Percentiles rank a stretch among this genome's conserved stretches.
phyloP scores from a whole-genome alignment of 208 protist species.

The Crithidia expoeki region DNA sequence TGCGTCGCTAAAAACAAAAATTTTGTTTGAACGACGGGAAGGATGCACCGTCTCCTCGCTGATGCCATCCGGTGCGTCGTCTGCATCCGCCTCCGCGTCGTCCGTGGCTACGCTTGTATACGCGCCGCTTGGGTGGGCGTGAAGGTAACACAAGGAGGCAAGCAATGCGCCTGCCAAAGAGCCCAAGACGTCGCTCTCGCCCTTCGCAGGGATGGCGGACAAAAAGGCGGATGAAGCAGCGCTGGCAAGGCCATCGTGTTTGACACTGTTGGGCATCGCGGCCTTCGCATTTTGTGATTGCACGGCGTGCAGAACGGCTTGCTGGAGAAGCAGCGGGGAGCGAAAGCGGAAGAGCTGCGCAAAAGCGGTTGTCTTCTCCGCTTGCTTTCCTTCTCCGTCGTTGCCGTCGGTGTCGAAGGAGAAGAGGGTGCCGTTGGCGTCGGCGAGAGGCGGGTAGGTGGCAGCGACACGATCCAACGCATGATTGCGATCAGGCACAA shows the following conservation, averaged over 20 bases:
- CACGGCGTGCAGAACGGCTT: slow-evolving; percentile 20
- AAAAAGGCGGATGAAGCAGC: not conserved
- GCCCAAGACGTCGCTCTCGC: slow-evolving; percentile 41
- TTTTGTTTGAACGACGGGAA: slow-evolving; percentile 1
- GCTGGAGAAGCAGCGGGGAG: slow-evolving; percentile 23
- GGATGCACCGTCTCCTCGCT: not conserved
- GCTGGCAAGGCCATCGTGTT: slow-evolving; percentile 3
- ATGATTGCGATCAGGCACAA: slow-evolving; percentile 54
- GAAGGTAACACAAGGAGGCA: slow-evolving; percentile 56
- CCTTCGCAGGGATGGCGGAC: not conserved
- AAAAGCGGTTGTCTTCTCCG: slow-evolving; percentile 24
- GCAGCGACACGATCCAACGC: slow-evolving; percentile 31
- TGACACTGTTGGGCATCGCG: slow-evolving; percentile 1
- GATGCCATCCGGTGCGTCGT: not conserved
- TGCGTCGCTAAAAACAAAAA: slow-evolving; percentile 75
- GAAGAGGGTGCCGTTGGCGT: slow-evolving; percentile 18
- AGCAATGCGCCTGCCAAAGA: slow-evolving; percentile 70
- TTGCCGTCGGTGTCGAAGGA: slow-evolving; percentile 7
- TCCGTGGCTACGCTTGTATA: not conserved
- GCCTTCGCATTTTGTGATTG: slow-evolving; percentile 3
- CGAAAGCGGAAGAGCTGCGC: slow-evolving; percentile 37
- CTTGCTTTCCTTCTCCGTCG: not conserved
- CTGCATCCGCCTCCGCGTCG: slow-evolving; percentile 7
- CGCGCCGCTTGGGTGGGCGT: slow-evolving; percentile 31
- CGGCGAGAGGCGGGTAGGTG: slow-evolving; percentile 21